Base-by-base conservation (phyloP, 176 grass and related monocot species). In the Metroxylon sagu region DNA sequence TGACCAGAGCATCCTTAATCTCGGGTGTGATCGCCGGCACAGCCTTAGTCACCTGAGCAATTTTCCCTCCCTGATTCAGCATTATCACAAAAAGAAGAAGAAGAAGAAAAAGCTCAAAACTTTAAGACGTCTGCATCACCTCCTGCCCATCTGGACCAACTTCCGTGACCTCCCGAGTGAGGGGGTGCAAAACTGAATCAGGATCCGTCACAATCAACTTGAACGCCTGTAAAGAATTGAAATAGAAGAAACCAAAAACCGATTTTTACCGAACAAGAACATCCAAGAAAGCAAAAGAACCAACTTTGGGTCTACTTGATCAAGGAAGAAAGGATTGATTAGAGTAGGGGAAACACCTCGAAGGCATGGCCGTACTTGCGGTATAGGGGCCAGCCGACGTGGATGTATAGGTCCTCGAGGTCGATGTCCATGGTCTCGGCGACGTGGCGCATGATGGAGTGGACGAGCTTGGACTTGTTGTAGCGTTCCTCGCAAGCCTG, bases 401-500 rank as follows among this genome's bases (percentile, higher is more conserved):
- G 73, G 49, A 80, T 76, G 70, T 92, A 92, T 57, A 92, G 77
- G 30, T 85, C 83, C 76, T 92, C 83, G n/a, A 92, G 79, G 73
- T 92, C 88, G 54, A 92, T n/a, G 15, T 72, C 80, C 27, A 92
- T 83, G 55, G 93, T 98, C 62, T 98, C 93, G 17, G 93, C 93
- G 52, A 91, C 93, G 54, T 98, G 93, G 67, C 85, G 90, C 90
- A 95, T 95, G 73, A 95, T 95, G 54, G 90, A 95, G 79, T 95
- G 90, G 7, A 95, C 90, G 21, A 95, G 85, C 79, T 95, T 95
- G 52, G 80, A 85, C 70, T 95, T 95, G 77, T 95, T 95, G 82
- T 95, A 95, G 26, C 83, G 71, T 66, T 95, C 85, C 79, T 95
- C 85, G 48, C 90, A 95, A n/a, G 74, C 69, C 62, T 78, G 76